A percentile compares a stretch with the other conserved stretches of the same genome.
These are phyloP conservation scores for Candida rishiriensis DNA, from an alignment of 805 yeast genomes.

Conservation along the genomic window DNA sequence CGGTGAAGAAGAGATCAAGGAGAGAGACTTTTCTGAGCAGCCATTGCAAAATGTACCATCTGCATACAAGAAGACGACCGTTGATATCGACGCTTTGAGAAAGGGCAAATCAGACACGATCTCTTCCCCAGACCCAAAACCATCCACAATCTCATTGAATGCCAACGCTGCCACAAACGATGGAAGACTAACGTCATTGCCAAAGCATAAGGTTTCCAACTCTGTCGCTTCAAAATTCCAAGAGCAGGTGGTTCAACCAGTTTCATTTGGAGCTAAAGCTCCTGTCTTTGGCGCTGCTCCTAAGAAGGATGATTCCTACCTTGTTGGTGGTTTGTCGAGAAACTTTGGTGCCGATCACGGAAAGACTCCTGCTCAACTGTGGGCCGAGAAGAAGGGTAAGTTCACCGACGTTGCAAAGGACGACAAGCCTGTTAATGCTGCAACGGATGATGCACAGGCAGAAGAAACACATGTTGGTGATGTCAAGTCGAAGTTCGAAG, in stretches of 20 bases:
- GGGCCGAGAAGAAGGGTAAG: slow-evolving; percentile 89
- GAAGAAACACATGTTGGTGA: slow-evolving; percentile 30
- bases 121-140: slow-evolving; percentile 19
- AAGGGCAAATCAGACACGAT: slow-evolving; percentile 42
- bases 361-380: slow-evolving; percentile 88
- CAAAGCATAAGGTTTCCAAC: slow-evolving; percentile 54
- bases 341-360: slow-evolving; percentile 68
- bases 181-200: slow-evolving; percentile 56
- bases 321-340: slow-evolving; percentile 55
- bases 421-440: slow-evolving; percentile 29
- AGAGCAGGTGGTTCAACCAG: slow-evolving; percentile 29
- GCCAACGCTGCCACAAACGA: slow-evolving; percentile 19
- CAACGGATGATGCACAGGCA: slow-evolving; percentile 12
- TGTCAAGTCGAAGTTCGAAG: slow-evolving; percentile 30
- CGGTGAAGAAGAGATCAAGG: slow-evolving; percentile 55
- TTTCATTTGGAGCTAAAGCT: slow-evolving; percentile 31
- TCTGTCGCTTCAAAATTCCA: slow-evolving; percentile 47
- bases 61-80: slow-evolving; percentile 65
- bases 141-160: slow-evolving; percentile 18
- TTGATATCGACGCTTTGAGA: slow-evolving; percentile 52
- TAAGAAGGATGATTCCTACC: slow-evolving; percentile 37
- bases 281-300: slow-evolving; percentile 28
- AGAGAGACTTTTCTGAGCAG: slow-evolving; percentile 45
- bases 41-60: slow-evolving; percentile 53
- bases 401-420: slow-evolving; percentile 39